phyloP scores from a whole-genome alignment of 169 alveolate species.

The Plasmodium coatneyi region DNA sequence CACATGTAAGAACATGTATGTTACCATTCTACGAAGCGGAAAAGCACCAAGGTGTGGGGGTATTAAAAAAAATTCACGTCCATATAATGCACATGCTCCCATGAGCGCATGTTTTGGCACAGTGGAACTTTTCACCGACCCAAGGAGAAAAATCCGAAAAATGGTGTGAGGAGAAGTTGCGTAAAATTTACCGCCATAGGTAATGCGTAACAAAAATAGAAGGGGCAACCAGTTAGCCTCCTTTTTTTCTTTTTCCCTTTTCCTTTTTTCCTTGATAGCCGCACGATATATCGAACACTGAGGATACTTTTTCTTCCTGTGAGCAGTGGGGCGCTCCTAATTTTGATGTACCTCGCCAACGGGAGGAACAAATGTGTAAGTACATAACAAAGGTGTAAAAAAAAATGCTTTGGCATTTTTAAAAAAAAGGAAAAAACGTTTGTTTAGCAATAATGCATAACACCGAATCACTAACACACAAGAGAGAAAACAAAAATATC shows the following conservation, averaged over 20 bases:
- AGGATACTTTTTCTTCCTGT: not conserved
- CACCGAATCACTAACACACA: not conserved
- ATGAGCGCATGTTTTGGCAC: not conserved
- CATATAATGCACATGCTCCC: not conserved
- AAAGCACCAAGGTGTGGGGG: not conserved
- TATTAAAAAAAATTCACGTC: not conserved
- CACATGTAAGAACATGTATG: slow-evolving; percentile 11
- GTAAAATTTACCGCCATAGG: not conserved
- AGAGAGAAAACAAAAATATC: not conserved
- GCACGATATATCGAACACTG: not conserved
- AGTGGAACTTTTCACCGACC: not conserved
- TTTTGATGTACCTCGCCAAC: not conserved
- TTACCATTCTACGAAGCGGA: not conserved
- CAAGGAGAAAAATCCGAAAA: not conserved
- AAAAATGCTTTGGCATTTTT: not conserved
- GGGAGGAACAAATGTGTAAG: not conserved
- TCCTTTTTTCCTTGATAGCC: not conserved
- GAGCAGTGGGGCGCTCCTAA: not conserved
- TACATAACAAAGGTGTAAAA: not conserved
- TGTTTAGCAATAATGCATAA: not conserved
- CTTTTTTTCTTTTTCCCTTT: no score
- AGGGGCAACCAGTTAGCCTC: not conserved
- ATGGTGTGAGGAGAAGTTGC: not conserved
- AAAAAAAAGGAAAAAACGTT: not conserved
- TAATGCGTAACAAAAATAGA: not conserved